Base-by-base conservation (phyloP, 768 basidiomycete genomes). In the Auriscalpium vulgare region DNA sequence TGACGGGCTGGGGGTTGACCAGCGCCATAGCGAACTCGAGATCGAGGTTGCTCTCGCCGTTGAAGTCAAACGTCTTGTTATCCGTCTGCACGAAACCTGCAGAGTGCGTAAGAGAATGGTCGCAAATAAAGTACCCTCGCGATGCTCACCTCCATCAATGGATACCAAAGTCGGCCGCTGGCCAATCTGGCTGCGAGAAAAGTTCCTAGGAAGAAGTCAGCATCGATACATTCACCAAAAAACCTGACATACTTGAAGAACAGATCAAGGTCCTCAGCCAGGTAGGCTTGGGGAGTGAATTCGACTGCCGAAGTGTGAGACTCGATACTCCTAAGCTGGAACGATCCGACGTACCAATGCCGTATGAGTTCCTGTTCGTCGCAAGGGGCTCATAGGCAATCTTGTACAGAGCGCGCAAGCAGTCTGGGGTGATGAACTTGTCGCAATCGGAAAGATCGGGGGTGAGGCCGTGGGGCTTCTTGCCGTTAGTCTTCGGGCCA, bases 1-100 rank as follows among this genome's bases (percentile, higher is more conserved):
- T 43, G 40, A 43, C 8, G 0, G 65, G 62, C 59, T 74, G 76
- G 38, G 63, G 67, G 11, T 62, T 57, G 0, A 69, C 72, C 67
- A 83, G 70, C 8, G 77, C 75, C 62, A 89, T 81, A 10, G 74
- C 80, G 53, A 86, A 88, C 68, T 88, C 79, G 19, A 88, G 79
- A 65, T 90, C 88, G 4, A 90, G 77, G 63, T 84, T 76, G 29
- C 85, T 84, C 73, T 88, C 88, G 17, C 76, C 82, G 51, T 85
- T 83, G 45, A 71, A 71, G 17, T 69, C 61, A 60, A 81, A 79
- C 47, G 75, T 67, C 44, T 70, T 63, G 21, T 77, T 66, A 16
- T 70, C 67, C 3, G 71, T 77, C 57, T 81, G 79, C 43, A 59
- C 71, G 11, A 74, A 74, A 51, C 75, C 73, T 59, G 67, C 19